phyloP scores from a whole-genome alignment of 306 rosid species.

The Quercus bicolor region DNA sequence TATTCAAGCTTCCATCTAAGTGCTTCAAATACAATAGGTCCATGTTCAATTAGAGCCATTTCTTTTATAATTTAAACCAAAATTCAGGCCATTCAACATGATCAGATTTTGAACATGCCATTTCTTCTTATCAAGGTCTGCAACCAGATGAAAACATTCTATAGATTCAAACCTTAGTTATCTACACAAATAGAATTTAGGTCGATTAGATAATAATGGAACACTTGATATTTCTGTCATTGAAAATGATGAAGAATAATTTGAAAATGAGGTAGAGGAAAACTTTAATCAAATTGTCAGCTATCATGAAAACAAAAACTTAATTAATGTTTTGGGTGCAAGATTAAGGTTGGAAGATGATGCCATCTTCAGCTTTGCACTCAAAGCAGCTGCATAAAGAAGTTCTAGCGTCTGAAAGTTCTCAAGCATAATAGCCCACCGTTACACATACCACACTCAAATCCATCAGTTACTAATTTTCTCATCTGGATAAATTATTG shows the following conservation, averaged over 20 bases:
- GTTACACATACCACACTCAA: background rate
- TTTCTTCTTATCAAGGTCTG: background rate
- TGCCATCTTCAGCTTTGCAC: background rate
- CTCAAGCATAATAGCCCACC: background rate
- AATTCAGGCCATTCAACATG: background rate
- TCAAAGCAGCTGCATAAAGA: background rate
- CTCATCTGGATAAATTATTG: background rate
- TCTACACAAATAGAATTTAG: background rate
- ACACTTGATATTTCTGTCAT: background rate
- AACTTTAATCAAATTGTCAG: background rate
- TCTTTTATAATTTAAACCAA: background rate
- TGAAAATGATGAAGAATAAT: background rate
- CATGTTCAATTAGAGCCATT: background rate
- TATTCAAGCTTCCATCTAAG: background rate
- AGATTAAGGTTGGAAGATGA: background rate
- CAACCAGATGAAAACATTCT: background rate
- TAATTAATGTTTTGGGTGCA: background rate
- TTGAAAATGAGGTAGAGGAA: background rate
- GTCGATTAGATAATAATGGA: background rate
- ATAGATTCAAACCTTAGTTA: background rate
- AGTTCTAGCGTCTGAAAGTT: background rate
- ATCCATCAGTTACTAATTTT: background rate
- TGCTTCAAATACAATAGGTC: constrained; percentile 6
- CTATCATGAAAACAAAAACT: background rate
- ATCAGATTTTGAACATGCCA: background rate